Percentiles rank a stretch among this genome's conserved stretches.
phyloP scores from a whole-genome alignment of 2,329 filamentous ascomycete species.

The Aspergillus fumigatus region DNA sequence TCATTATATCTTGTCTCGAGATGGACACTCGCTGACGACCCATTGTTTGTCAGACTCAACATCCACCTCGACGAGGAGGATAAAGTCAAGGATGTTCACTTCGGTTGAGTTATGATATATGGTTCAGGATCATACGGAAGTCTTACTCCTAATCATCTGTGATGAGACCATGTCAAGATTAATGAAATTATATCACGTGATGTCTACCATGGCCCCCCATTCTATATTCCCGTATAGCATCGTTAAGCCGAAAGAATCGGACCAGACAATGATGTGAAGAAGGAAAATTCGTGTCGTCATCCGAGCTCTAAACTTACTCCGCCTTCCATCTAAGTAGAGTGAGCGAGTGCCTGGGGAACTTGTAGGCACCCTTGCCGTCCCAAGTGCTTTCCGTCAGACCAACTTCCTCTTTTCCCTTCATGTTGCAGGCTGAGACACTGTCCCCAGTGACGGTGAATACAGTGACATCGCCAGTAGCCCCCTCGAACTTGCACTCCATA shows the following conservation, averaged over 20 bases:
- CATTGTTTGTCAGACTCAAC: conserved; percentile 33
- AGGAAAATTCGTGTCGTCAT: background rate
- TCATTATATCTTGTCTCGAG: background rate
- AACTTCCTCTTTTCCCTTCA: conserved; percentile 59
- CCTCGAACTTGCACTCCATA: conserved; percentile 58
- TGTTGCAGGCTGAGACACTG: conserved; percentile 57
- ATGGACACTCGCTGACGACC: conserved; percentile 1
- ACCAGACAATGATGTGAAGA: background rate
- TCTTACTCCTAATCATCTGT: background rate
- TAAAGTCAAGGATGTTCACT: conserved; percentile 41
- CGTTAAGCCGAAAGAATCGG: background rate
- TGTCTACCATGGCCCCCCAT: background rate
- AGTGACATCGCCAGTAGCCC: conserved; percentile 49
- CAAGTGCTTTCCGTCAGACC: conserved; percentile 57
- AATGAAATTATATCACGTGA: background rate
- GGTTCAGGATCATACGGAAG: background rate
- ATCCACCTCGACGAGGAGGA: conserved; percentile 42
- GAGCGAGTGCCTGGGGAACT: conserved; percentile 66
- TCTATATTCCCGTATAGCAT: background rate
- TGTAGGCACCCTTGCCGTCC: conserved; percentile 59
- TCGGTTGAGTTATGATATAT: conserved; percentile 24
- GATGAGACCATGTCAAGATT: background rate
- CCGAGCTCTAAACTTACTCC: conserved; percentile 7
- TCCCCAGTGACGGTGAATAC: conserved; percentile 61
- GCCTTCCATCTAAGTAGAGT: conserved; percentile 59